phyloP scores from a whole-genome alignment of 139 green algal species.

The Micractinium conductrix region DNA sequence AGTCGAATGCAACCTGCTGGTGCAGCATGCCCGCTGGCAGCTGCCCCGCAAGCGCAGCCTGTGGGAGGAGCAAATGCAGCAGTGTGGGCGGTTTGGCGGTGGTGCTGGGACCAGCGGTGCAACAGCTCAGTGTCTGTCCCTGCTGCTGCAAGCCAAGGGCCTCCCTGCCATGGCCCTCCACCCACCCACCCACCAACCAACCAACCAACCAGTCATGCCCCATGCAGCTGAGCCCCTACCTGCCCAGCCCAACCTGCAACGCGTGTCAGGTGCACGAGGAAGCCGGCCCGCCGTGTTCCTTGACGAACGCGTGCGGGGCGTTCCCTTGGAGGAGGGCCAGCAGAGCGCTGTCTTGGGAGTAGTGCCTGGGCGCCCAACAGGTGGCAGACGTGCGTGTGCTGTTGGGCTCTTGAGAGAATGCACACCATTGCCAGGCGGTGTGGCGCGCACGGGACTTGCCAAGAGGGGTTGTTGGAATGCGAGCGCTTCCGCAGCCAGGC shows the following conservation, averaged over 20 bases:
- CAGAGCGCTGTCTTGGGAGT: not conserved
- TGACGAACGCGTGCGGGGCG: not conserved
- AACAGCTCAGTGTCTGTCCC: too few relatives aligned
- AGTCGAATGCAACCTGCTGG: not conserved
- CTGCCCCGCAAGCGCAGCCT: not conserved
- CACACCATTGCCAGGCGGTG: too few relatives aligned
- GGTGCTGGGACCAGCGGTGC: too few relatives aligned
- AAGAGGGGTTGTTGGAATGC: too few relatives aligned
- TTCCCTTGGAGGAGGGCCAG: not conserved
- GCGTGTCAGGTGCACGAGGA: not conserved
- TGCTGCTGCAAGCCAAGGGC: too few relatives aligned
- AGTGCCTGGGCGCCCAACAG: not conserved
- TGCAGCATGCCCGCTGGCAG: slow-evolving; percentile 23
- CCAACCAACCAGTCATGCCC: not conserved
- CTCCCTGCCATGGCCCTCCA: too few relatives aligned
- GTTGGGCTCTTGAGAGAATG: not conserved
- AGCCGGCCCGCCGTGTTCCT: not conserved
- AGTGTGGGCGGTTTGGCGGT: not conserved
- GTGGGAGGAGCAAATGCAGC: not conserved
- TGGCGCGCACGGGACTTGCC: too few relatives aligned
- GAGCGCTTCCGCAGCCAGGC: too few relatives aligned
- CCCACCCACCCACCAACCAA: too few relatives aligned
- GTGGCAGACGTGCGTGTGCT: not conserved
- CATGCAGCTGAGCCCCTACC: not conserved
- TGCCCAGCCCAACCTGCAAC: not conserved